Conservation (phyloP, 257 asterid species). For the Forsythia viridissima region DNA sequence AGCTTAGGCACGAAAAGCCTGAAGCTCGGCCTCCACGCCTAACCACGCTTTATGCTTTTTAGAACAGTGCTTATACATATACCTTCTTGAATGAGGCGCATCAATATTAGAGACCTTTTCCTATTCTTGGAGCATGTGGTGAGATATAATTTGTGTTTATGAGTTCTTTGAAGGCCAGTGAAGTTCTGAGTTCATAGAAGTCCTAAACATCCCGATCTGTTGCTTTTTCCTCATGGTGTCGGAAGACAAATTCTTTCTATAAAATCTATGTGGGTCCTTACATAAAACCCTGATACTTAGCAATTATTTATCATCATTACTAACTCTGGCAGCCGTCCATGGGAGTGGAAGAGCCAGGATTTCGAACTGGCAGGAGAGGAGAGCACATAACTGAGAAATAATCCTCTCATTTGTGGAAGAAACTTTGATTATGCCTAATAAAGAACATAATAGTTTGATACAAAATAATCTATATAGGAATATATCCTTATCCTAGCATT, state of each 20-base stretch:
- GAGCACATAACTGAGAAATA: not conserved
- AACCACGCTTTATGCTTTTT: no score
- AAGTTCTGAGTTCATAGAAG: constrained; percentile 1
- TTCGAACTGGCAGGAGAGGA: not conserved
- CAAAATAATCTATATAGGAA: not conserved
- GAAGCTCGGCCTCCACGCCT: no score
- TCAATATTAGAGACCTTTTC: not conserved
- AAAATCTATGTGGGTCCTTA: not conserved
- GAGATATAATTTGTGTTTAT: constrained; percentile 6
- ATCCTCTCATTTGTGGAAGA: not conserved
- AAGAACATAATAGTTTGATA: not conserved
- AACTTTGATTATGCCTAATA: not conserved
- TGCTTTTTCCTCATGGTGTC: not conserved
- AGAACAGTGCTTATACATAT: not conserved
- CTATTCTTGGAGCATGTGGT: constrained; percentile 17
- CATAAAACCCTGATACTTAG: not conserved
- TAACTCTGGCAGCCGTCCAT: not conserved
- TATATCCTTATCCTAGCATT: not conserved
- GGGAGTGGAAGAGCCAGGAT: not conserved
- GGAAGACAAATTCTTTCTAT: not conserved
- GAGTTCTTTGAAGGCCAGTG: not conserved
- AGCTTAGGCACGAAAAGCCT: no score
- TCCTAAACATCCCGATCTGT: constrained; percentile 4
- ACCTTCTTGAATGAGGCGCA: not conserved
- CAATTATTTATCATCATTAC: not conserved